A percentile compares a stretch with the other conserved stretches of the same genome.
Conservation (phyloP, 768 basidiomycete genomes). For the Paxillus ammoniavirescens region DNA sequence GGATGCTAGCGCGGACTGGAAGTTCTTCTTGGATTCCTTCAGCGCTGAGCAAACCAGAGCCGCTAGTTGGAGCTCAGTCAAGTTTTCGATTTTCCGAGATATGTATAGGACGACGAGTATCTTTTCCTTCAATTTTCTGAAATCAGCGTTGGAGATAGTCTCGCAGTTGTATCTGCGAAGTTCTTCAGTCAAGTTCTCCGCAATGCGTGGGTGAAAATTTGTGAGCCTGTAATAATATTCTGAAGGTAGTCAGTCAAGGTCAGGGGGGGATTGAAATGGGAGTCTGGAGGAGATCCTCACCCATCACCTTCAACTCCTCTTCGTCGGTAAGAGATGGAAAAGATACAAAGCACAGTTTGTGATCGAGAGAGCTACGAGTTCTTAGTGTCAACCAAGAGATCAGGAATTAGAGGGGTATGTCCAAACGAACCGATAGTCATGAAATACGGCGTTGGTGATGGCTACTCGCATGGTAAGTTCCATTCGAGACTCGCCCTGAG, state of each 20-base stretch:
- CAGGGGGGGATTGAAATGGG: background rate
- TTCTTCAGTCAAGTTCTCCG: slow-evolving; percentile 18
- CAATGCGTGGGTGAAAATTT: slow-evolving; percentile 16
- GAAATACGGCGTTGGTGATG: slow-evolving; percentile 27
- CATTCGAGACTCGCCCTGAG: slow-evolving; percentile 8
- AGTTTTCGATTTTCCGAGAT: slow-evolving; percentile 11
- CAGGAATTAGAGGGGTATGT: background rate
- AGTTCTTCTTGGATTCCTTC: slow-evolving; percentile 12
- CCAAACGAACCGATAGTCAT: slow-evolving; percentile 19
- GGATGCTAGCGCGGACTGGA: slow-evolving; percentile 12
- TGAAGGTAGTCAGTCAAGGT: background rate
- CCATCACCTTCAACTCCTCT: slow-evolving; percentile 13
- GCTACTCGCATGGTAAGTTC: slow-evolving; percentile 22
- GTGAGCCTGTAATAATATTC: slow-evolving; percentile 18
- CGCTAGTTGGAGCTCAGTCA: slow-evolving; percentile 11
- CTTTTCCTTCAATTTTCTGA: slow-evolving; percentile 23
- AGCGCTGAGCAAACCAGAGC: slow-evolving; percentile 13
- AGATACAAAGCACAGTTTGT: slow-evolving; percentile 12
- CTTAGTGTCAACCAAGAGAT: background rate
- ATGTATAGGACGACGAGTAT: slow-evolving; percentile 19
- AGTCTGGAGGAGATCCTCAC: background rate
- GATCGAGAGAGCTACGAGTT: slow-evolving; percentile 17
- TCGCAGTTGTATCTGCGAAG: slow-evolving; percentile 13
- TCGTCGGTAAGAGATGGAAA: slow-evolving; percentile 11
- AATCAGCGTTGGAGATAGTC: slow-evolving; percentile 14